Evolutionary conservation across 164 flowering plant genomes (phyloP).

Genomic region (Stephania japonica): DNA sequence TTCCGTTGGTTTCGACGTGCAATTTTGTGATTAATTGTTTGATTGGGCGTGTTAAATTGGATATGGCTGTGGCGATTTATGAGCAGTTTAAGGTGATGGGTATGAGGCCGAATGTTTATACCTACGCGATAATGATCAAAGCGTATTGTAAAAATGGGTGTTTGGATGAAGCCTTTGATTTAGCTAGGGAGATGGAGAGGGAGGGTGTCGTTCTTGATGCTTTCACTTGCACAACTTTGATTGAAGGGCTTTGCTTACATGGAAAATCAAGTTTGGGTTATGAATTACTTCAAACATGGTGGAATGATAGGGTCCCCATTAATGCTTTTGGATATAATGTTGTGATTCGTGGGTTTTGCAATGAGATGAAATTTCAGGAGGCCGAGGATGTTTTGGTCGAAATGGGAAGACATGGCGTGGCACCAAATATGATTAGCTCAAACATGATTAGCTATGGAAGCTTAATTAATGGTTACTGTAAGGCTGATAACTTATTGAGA

Average conservation of each 20-base stretch:
- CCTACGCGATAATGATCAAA: conserved; percentile 52
- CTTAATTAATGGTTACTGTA: no score
- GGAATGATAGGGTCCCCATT: conserved; percentile 22
- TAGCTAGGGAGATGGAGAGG: conserved; percentile 50
- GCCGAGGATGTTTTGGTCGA: conserved; percentile 54
- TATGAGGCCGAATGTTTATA: conserved; percentile 50
- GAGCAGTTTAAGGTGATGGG: no score
- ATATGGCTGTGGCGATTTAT: no score
- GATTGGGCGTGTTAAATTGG: conserved; percentile 37
- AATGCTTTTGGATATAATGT: conserved; percentile 37
- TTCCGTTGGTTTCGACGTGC: conserved; percentile 40
- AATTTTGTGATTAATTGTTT: conserved; percentile 57
- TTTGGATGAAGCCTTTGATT: conserved; percentile 38
- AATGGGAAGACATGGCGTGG: conserved; percentile 42
- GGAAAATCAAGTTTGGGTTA: conserved; percentile 32
- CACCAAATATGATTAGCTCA: conserved; percentile 38
- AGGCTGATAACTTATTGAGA: conserved; percentile 27
- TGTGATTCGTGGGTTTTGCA: conserved; percentile 62
- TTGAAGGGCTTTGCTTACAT: conserved; percentile 53
- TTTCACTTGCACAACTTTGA: conserved; percentile 36
- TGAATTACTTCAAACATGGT: conserved; percentile 33
- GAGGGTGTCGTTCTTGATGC: conserved; percentile 38
- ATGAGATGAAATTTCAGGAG: conserved; percentile 44
- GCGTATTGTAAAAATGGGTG: conserved; percentile 42
- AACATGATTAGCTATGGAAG: conserved; percentile 46